phyloP scores from a whole-genome alignment of 2,329 filamentous ascomycete genomes.

The Bipolaris oryzae region DNA sequence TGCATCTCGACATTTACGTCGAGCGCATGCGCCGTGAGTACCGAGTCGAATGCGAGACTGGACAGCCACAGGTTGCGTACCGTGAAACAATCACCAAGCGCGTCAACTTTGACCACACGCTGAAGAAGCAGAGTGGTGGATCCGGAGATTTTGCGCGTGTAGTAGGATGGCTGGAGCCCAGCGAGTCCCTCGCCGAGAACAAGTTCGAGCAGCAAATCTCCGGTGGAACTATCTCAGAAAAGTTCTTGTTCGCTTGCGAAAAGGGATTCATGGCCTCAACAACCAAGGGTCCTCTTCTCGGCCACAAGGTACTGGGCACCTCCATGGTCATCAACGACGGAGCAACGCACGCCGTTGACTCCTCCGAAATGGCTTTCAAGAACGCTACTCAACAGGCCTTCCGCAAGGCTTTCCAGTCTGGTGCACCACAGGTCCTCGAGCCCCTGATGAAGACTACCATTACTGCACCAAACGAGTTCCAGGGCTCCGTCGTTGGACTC shows the following conservation, averaged over 20 bases:
- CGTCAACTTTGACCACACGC: slow-evolving; percentile 86
- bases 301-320: slow-evolving; percentile 88
- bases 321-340: slow-evolving; percentile 95
- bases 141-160: slow-evolving; percentile 95
- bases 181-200: slow-evolving; percentile 73
- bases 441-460: slow-evolving; percentile 98
- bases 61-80: slow-evolving; percentile 95
- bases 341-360: slow-evolving; percentile 96
- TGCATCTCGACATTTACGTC: slow-evolving; percentile 96
- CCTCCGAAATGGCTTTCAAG: slow-evolving; percentile 95
- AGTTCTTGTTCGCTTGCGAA: slow-evolving; percentile 90
- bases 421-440: slow-evolving; percentile 84
- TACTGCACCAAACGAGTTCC: slow-evolving; percentile 95
- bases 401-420: slow-evolving; percentile 86
- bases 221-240: slow-evolving; percentile 91
- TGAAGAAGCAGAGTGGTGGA: slow-evolving; percentile 95
- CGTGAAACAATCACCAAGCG: slow-evolving; percentile 85
- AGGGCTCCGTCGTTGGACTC: slow-evolving; percentile 91
- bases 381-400: slow-evolving; percentile 95
- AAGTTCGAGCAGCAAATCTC: slow-evolving; percentile 85
- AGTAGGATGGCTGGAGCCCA: slow-evolving; percentile 88
- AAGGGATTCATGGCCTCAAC: slow-evolving; percentile 90
- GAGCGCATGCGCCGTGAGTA: slow-evolving; percentile 97
- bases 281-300: slow-evolving; percentile 85
- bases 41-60: slow-evolving; percentile 93